Base-by-base conservation (phyloP, 2,329 filamentous ascomycete species). In the Phaeoacremonium minimum region DNA sequence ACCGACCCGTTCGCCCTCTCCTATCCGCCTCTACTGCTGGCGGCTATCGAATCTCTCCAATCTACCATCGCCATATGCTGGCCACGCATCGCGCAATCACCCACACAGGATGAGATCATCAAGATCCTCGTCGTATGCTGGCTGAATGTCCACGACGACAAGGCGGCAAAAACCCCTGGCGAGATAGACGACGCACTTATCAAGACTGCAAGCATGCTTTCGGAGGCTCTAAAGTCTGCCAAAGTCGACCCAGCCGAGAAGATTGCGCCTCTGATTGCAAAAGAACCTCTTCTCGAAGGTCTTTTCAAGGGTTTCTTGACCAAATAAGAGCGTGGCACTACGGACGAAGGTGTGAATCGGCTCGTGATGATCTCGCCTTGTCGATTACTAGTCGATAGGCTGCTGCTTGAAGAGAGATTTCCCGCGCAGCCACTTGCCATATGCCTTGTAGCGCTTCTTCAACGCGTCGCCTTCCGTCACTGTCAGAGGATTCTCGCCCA, bases 371-470 rank as follows among this genome's bases (percentile, higher is more conserved):
- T n/a, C n/a, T n/a, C n/a, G 29, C 14, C 19, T 35, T 15, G 44
- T 36, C 37, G 53, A 51, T 32, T 41, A 48, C 63, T 64, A 77
- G 44, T 77, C 75, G 35, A 77, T 69, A 31, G 83, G 79, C 59
- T 83, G 80, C 70, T 96, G 90, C 64, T 97, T 97, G 60, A 97
- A 97, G 52, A 97, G 75, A 51, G 88, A 95, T 68, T 96, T 97
- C 14, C 91, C 91, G 44, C 82, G 77, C 54, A 98, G 69, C 91
- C 93, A 98, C 63, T 96, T 94, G 52, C 83, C 71, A 63, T 98
- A 98, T 8, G 90, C 87, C 64, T 95, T 97, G 61, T 98, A 98
- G 49, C 93, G 73, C 73, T 97, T 96, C 75, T 95, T 97, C 28
- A 76, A 74, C 31, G 81, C 74, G 58, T 97, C 93, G 52, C 94